phyloP scores from a whole-genome alignment of 2,329 filamentous ascomycete genomes.

The Claviceps sp. region DNA sequence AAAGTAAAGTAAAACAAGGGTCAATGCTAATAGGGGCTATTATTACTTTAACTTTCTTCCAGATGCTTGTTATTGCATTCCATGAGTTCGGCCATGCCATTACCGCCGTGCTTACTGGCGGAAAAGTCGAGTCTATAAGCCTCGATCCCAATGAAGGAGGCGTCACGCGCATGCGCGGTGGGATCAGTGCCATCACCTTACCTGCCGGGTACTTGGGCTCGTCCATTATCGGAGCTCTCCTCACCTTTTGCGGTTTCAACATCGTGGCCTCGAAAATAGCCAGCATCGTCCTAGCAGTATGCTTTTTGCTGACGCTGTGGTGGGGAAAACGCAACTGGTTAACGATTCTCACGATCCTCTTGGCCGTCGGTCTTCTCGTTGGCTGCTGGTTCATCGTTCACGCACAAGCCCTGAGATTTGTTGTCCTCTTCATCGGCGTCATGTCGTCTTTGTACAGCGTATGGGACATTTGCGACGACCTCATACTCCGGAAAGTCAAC shows the following conservation, averaged over 20 bases:
- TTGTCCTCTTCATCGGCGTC: conserved; percentile 69
- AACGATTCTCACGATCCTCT: conserved; percentile 55
- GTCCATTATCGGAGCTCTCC: conserved; percentile 60
- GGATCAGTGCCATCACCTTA: conserved; percentile 55
- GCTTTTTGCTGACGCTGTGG: conserved; percentile 69
- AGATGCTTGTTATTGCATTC: conserved; percentile 77
- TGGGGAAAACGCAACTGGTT: conserved; percentile 71
- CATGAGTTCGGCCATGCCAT: conserved; percentile 71
- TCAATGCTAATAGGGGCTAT: not conserved
- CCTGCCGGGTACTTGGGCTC: conserved; percentile 70
- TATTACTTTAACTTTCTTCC: not conserved
- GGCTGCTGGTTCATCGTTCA: conserved; percentile 72
- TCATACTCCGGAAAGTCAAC: conserved; percentile 71
- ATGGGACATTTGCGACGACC: conserved; percentile 76
- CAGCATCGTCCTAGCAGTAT: conserved; percentile 57
- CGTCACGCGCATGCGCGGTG: conserved; percentile 65
- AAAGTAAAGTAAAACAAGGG: too few relatives aligned
- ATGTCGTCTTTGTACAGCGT: conserved; percentile 72
- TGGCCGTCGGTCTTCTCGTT: conserved; percentile 57
- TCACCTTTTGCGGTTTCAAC: conserved; percentile 71
- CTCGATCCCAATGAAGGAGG: conserved; percentile 69
- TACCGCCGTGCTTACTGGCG: conserved; percentile 58
- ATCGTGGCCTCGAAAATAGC: conserved; percentile 72
- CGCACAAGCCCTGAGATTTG: conserved; percentile 58
- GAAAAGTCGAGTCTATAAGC: conserved; percentile 59